Evolutionary conservation across 805 yeast genomes (phyloP).

Genomic region (Metschnikowia shivogae): DNA sequence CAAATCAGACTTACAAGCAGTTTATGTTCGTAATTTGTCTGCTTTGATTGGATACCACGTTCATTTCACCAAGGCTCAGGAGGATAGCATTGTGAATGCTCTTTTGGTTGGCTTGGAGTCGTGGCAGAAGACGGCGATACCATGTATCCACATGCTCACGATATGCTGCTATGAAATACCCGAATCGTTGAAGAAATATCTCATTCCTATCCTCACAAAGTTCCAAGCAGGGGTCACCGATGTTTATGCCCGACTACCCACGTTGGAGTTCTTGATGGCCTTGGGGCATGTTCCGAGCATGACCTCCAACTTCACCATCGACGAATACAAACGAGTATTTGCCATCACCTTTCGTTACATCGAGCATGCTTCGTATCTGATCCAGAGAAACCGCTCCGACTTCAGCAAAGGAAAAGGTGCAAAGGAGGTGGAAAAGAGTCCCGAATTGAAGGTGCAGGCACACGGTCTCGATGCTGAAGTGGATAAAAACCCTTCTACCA

Average conservation of each 20-base stretch:
- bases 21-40: conserved; percentile 57
- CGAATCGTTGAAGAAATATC: conserved; percentile 59
- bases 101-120: conserved; percentile 59
- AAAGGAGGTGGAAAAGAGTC: background rate
- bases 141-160: conserved; percentile 71
- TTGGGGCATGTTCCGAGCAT: conserved; percentile 62
- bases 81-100: conserved; percentile 60
- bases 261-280: conserved; percentile 68
- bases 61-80: conserved; percentile 50
- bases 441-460: conserved; percentile 2
- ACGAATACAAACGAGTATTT: conserved; percentile 75
- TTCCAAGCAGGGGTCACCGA: conserved; percentile 73
- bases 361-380: conserved; percentile 59
- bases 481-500: conserved; percentile 54
- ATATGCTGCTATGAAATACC: conserved; percentile 82
- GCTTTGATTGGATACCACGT: conserved; percentile 59
- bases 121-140: conserved; percentile 76
- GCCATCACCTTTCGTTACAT: conserved; percentile 80
- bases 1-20: conserved; percentile 63
- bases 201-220: conserved; percentile 65
- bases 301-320: conserved; percentile 67
- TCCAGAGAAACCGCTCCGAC: conserved; percentile 20
- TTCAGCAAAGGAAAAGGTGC: conserved; percentile 11
- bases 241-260: conserved; percentile 64
- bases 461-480: conserved; percentile 48